phyloP scores from a whole-genome alignment of 495 filamentous ascomycete species.

The Talaromyces borbonicus region DNA sequence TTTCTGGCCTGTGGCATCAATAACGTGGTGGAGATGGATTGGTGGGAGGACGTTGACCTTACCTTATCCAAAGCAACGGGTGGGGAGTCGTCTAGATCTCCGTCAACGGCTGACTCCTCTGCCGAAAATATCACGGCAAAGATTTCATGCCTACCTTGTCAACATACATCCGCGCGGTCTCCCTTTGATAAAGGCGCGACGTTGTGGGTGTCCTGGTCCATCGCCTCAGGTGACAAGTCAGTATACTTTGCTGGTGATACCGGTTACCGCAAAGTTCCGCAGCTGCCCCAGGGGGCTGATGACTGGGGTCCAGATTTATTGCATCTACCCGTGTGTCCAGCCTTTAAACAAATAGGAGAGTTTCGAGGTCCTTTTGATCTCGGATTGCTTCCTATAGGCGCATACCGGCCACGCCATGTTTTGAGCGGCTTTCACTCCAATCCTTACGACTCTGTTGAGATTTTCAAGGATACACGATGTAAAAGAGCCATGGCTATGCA shows the following conservation, averaged over 20 bases:
- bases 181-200: constrained; percentile 52
- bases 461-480: constrained; percentile 83
- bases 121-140: constrained; percentile 45
- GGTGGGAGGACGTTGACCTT: constrained; percentile 69
- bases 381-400: constrained; percentile 89
- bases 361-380: constrained; percentile 83
- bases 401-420: constrained; percentile 70
- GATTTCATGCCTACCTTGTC: constrained; percentile 64
- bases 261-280: constrained; percentile 77
- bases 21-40: constrained; percentile 69
- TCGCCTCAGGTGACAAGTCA: constrained; percentile 57
- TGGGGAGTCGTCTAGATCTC: constrained; percentile 7
- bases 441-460: constrained; percentile 80
- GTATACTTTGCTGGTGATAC: constrained; percentile 73
- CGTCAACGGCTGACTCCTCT: constrained; percentile 5
- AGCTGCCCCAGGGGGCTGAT: constrained; percentile 52
- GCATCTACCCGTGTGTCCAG: constrained; percentile 67
- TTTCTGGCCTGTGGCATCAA: constrained; percentile 49
- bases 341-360: constrained; percentile 78
- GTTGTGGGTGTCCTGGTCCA: constrained; percentile 68
- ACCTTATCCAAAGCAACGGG: constrained; percentile 30
- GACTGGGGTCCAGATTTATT: constrained; percentile 62
- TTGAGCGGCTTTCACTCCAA: constrained; percentile 79
- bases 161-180: constrained; percentile 58
- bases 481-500: constrained; percentile 79